Conservation (phyloP, 306 rosid genomes). For the Vigna unguiculata region DNA sequence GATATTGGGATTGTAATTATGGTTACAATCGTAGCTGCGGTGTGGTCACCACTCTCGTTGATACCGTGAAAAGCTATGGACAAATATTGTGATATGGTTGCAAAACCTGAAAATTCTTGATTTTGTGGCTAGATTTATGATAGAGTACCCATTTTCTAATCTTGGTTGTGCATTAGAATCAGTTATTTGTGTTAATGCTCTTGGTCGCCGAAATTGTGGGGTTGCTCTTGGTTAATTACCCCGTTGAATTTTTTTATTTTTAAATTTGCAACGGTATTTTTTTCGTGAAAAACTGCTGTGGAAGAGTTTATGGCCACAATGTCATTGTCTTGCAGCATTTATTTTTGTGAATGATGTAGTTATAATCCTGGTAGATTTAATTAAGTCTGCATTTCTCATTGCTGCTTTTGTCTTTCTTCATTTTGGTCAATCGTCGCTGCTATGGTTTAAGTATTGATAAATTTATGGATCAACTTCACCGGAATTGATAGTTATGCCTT, state of each 20-base stretch:
- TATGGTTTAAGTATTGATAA: not conserved
- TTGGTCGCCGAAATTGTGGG: not conserved
- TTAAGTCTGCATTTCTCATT: not conserved
- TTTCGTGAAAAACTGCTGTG: not conserved
- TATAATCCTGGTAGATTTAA: not conserved
- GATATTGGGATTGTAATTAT: not conserved
- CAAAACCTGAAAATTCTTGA: not conserved
- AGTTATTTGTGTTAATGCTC: not conserved
- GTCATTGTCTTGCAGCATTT: not conserved
- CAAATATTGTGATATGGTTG: not conserved
- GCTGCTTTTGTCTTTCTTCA: not conserved
- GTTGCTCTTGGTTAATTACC: not conserved
- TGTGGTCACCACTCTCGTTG: not conserved
- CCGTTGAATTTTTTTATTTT: not conserved
- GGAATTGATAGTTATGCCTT: slow-evolving; percentile 5
- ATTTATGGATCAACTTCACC: slow-evolving; percentile 2
- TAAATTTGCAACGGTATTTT: not conserved
- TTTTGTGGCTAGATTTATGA: not conserved
- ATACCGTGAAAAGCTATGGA: not conserved
- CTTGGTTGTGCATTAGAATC: not conserved
- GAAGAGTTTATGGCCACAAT: not conserved
- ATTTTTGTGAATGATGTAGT: not conserved
- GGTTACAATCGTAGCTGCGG: not conserved
- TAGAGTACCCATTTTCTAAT: not conserved
- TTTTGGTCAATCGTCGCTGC: not conserved